Conservation (phyloP, 2,329 filamentous ascomycete species). For the Penicillium sp. region DNA sequence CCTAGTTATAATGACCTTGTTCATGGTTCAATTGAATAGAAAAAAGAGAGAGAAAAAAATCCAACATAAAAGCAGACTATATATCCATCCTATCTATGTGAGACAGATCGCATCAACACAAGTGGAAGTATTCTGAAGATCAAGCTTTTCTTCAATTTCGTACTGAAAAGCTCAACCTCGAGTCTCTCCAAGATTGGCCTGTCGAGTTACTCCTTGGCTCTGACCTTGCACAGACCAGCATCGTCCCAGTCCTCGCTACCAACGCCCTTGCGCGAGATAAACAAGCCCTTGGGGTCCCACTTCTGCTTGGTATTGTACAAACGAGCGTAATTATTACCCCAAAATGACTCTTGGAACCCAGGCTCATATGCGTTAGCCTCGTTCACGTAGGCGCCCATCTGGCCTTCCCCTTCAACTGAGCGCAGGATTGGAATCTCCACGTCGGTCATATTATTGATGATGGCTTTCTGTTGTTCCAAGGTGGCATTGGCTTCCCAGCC, state of each 20-base stretch:
- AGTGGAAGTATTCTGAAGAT: too few relatives aligned
- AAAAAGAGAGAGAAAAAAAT: not conserved
- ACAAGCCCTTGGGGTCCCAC: slow-evolving; percentile 37
- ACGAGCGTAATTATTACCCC: slow-evolving; percentile 39
- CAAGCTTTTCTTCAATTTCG: too few relatives aligned
- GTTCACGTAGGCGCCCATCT: slow-evolving; percentile 43
- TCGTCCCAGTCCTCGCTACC: slow-evolving; percentile 34
- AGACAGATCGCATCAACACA: not conserved
- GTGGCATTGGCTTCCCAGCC: slow-evolving; percentile 31
- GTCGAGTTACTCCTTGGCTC: not conserved
- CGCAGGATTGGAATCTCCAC: slow-evolving; percentile 30
- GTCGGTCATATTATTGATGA: slow-evolving; percentile 41
- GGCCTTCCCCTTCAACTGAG: slow-evolving; percentile 22
- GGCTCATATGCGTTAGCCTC: slow-evolving; percentile 47
- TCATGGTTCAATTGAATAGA: too few relatives aligned
- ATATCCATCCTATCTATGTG: too few relatives aligned
- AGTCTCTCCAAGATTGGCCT: too few relatives aligned
- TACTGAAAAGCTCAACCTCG: too few relatives aligned
- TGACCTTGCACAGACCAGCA: slow-evolving; percentile 23
- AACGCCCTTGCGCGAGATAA: slow-evolving; percentile 28
- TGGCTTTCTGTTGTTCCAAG: slow-evolving; percentile 34
- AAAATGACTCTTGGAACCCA: slow-evolving; percentile 45
- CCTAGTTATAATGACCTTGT: too few relatives aligned
- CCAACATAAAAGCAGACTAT: not conserved
- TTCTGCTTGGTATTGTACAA: slow-evolving; percentile 36